These are phyloP conservation scores for Penstemon newberryi DNA, from an alignment of 257 asterid species.

Conservation along the genomic window DNA sequence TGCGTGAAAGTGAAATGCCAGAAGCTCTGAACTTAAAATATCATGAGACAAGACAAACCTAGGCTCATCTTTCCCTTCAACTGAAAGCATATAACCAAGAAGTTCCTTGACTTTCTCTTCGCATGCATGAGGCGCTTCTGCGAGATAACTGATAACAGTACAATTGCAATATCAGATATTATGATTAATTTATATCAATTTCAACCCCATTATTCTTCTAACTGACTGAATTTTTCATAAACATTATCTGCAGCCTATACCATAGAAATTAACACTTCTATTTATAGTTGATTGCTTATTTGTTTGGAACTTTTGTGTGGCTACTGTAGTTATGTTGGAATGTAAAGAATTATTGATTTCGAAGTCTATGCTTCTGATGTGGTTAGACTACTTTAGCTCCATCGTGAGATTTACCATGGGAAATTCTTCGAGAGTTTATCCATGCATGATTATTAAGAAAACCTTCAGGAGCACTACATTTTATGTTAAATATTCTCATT, in stretches of 20 bases:
- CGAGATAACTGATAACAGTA: slow-evolving; percentile 70
- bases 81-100: slow-evolving; percentile 72
- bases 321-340: slow-evolving; percentile 7
- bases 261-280: slow-evolving; percentile 15
- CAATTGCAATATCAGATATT: slow-evolving; percentile 22
- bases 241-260: slow-evolving; percentile 21
- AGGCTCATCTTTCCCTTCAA: slow-evolving; percentile 72
- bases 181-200: slow-evolving; percentile 19
- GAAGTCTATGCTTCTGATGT: background rate
- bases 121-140: slow-evolving; percentile 84
- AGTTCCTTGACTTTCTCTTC: slow-evolving; percentile 66
- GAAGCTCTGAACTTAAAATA: slow-evolving; percentile 6
- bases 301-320: background rate
- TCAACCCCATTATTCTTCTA: slow-evolving; percentile 14
- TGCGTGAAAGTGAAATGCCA: slow-evolving; percentile 9
- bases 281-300: slow-evolving; percentile 10
- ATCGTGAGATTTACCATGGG: slow-evolving; percentile 3
- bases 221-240: slow-evolving; percentile 1
- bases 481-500: background rate
- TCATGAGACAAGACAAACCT: slow-evolving; percentile 43
- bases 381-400: background rate
- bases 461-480: background rate
- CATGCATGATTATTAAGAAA: background rate
- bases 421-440: slow-evolving; percentile 10
- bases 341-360: background rate